phyloP scores from a whole-genome alignment of 306 rosid species.

The Carpinus fangiana region DNA sequence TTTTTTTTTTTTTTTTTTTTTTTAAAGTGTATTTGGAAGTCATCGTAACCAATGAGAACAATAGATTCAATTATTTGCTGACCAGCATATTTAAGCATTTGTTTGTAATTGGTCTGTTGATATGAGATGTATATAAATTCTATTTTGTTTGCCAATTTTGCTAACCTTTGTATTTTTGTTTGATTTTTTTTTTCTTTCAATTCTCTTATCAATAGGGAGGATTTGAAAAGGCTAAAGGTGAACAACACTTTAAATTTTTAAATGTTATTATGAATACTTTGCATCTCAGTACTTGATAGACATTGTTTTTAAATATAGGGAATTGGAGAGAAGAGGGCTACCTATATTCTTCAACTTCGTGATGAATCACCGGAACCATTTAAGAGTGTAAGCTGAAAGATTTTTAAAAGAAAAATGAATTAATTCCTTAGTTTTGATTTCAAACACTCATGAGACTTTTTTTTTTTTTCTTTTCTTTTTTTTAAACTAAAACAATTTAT shows the following conservation, averaged over 20 bases:
- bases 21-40: background rate
- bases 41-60: background rate
- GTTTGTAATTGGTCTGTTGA: background rate
- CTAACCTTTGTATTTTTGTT: constrained; percentile 1
- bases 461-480: constrained; percentile 10
- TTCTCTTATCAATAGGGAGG: constrained; percentile 53
- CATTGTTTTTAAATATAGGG: constrained; percentile 43
- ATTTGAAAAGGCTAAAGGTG: constrained; percentile 68
- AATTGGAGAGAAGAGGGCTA: constrained; percentile 91
- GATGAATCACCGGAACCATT: constrained; percentile 78
- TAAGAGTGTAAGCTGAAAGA: constrained; percentile 61
- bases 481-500: constrained; percentile 16
- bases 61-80: background rate
- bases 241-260: constrained; percentile 18
- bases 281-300: constrained; percentile 1
- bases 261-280: background rate
- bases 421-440: background rate
- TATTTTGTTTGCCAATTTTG: background rate
- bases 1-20: too few species aligned
- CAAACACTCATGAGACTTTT: background rate
- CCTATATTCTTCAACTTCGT: constrained; percentile 63
- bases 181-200: background rate
- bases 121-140: background rate
- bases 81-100: background rate
- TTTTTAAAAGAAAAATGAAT: background rate